Evolutionary conservation across 352 stramenopile species (phyloP), one percentile per base, ranked within the genome.

Genomic region (Phytophthora hibernalis): DNA sequence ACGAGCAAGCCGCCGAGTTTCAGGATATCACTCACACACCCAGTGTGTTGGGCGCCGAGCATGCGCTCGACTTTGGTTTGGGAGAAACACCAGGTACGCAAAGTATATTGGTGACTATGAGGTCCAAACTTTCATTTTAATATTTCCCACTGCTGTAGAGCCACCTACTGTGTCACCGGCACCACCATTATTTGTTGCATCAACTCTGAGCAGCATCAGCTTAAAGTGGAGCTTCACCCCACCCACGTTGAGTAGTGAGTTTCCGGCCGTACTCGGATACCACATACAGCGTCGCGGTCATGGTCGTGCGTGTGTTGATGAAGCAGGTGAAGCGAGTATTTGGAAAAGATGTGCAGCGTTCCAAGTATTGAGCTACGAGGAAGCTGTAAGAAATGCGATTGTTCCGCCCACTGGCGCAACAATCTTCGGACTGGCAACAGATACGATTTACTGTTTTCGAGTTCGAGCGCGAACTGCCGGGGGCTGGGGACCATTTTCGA

Each of bases 401-500:
- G 5, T 35, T 4, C 73, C 80, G 16, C 64, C 76, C 1, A 80
- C 65, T 15, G 59, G 61, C 33, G 40, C 80, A 31, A 73, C 61
- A n/a, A 68, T 79, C 0, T 65, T 70, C 24, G 83, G 82, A 1
- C 61, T 93, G 13, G 28, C 26, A 5, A 65, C 65, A 6, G 84
- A 93, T 28, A 72, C 69, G 15, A 62, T 63, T 3, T 92, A 87
- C 54, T 78, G 82, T 43, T 91, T 93, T 50, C 82, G 84, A 43
- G 71, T 82, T 31, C 79, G 82, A 20, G 86, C 86, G 18, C 59
- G 80, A 11, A 85, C 70, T 33, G 75, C 75, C 21, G 84, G 86
- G 0, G 86, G 84, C 1, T 94, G 84, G 86, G 82, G 84, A 0
- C 76, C 80, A 11, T 91, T 87, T 50, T 92, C 82, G 0, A n/a